phyloP scores from a whole-genome alignment of 169 alveolate genomes.

The Cyclospora cayetanensis region DNA sequence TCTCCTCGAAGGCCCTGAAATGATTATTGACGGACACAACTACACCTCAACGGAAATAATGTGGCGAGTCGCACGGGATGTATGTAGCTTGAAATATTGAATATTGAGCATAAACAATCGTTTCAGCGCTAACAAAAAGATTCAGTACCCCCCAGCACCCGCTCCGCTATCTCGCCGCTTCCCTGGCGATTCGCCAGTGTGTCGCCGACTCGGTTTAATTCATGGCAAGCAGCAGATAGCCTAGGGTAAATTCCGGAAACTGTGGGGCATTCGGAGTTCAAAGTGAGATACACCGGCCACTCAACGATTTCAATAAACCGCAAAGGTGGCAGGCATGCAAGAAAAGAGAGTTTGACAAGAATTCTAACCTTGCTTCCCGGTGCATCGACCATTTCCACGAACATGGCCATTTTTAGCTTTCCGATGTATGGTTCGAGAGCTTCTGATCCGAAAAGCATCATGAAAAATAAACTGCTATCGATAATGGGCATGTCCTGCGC shows the following conservation, averaged over 20 bases:
- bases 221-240: too few relatives aligned
- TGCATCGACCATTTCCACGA: constrained; percentile 57
- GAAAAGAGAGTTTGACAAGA: background rate
- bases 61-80: too few relatives aligned
- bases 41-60: background rate
- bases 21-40: background rate
- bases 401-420: constrained; percentile 66
- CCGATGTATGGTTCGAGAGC: constrained; percentile 86
- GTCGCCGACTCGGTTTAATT: too few relatives aligned
- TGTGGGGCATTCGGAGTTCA: too few relatives aligned
- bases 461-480: constrained; percentile 87
- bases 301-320: background rate
- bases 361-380: constrained; percentile 36
- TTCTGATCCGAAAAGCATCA: constrained; percentile 91
- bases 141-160: too few relatives aligned
- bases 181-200: too few relatives aligned
- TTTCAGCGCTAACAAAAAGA: too few relatives aligned
- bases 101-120: too few relatives aligned
- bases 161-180: too few relatives aligned
- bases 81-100: too few relatives aligned
- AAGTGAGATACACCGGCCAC: background rate
- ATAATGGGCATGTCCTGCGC: constrained; percentile 91
- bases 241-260: too few relatives aligned
- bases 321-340: background rate
- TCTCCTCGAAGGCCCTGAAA: background rate